Percentiles rank a stretch among this genome's conserved stretches.
Conservation (phyloP, 2,329 filamentous ascomycete species). For the Ceratocystis destructans region DNA sequence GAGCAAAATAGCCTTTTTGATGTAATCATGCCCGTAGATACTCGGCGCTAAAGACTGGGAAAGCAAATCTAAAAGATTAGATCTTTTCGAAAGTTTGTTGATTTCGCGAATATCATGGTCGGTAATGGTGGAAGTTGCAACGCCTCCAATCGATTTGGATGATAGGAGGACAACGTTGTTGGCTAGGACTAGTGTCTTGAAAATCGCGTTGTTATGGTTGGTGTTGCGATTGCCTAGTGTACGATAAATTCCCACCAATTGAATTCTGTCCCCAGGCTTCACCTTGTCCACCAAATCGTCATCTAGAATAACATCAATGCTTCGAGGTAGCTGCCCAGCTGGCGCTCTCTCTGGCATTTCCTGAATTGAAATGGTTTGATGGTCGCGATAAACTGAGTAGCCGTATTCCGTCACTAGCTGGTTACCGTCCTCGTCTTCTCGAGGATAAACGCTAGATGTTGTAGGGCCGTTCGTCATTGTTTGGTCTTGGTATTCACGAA, state of each 20-base stretch:
- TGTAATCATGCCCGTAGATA: slow-evolving; percentile 92
- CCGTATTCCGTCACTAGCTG: slow-evolving; percentile 90
- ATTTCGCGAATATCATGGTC: slow-evolving; percentile 97
- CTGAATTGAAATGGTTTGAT: slow-evolving; percentile 95
- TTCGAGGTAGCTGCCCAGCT: slow-evolving; percentile 84
- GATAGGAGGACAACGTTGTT: slow-evolving; percentile 93
- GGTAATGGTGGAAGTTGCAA: slow-evolving; percentile 82
- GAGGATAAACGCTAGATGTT: slow-evolving; percentile 84
- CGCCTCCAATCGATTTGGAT: slow-evolving; percentile 87
- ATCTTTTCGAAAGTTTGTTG: slow-evolving; percentile 93
- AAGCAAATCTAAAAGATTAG: slow-evolving; percentile 79
- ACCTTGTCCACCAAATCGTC: slow-evolving; percentile 90
- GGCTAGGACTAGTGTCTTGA: slow-evolving; percentile 84
- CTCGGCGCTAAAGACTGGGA: slow-evolving; percentile 91
- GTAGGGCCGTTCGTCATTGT: slow-evolving; percentile 90
- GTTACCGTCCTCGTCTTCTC: slow-evolving; percentile 85
- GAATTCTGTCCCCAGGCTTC: slow-evolving; percentile 90
- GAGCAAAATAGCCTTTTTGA: slow-evolving; percentile 92
- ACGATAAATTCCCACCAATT: slow-evolving; percentile 90
- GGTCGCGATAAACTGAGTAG: slow-evolving; percentile 87
- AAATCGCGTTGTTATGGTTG: slow-evolving; percentile 77
- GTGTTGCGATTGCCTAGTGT: slow-evolving; percentile 91
- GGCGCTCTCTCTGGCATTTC: slow-evolving; percentile 97
- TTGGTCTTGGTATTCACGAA: slow-evolving; percentile 85
- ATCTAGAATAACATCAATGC: slow-evolving; percentile 91